Evolutionary conservation across 805 yeast species (phyloP), one percentile per base, ranked within the genome.

Genomic region (Teunomyces cretensis): DNA sequence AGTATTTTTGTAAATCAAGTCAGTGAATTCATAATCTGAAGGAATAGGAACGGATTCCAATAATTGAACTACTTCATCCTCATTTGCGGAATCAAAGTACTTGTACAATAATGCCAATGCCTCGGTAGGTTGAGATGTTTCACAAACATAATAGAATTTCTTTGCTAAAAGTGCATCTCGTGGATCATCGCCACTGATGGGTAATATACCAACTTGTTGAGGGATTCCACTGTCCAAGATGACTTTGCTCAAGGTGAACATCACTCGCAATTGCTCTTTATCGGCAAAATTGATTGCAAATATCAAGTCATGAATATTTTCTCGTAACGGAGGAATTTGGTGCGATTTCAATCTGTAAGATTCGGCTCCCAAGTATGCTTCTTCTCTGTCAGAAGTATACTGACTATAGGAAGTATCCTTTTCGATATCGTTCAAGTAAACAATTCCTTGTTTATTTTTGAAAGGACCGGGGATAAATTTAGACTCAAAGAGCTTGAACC

Each of bases 151-250:
- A 49, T 69, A 71, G 45, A 70, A 67, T 41, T 45, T 50, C 37
- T 65, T 54, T 1, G 74, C 69, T 13, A 71, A 35, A 6, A 38
- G 33, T 6, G 55, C 50, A 44, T 68, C 75, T 16, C 50, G 41
- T 9, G 56, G 56, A 15, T 63, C 66, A 5, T 51, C 54, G 1
- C 58, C 62, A 7, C 64, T 57, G 2, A 86, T 46, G 0, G 98
- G 96, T n/a, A 92, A 68, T 2, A 92, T 50, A 6, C 97, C 99
- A 42, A 92, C 58, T 61, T 91, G 85, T 51, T 90, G 86, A 0
- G 96, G 88, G 13, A 86, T 73, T 1, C 81, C 80, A 35, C 79
- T 75, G 9, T 75, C 70, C n/a, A 81, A 55, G 2, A 81, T 67
- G 2, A 78, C 62, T 19, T 74, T 70, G 2, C 84, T 55, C 28